phyloP scores from a whole-genome alignment of 1,284 basidiomycete genomes.

The Schizopora paradoxa region DNA sequence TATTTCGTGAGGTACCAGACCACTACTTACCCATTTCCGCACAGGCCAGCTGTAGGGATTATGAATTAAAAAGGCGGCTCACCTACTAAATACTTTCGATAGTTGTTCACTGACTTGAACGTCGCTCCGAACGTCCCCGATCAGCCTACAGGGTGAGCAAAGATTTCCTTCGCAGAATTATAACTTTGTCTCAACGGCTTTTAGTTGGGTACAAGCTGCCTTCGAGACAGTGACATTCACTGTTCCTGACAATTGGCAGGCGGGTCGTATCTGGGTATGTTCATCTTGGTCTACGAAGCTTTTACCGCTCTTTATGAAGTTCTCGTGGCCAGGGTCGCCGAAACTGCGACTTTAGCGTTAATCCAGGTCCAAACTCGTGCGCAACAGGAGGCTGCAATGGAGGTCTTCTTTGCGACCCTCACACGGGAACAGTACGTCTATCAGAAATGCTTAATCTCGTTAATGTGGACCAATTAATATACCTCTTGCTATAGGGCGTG shows the following conservation, averaged over 20 bases:
- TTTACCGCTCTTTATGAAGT: too few species aligned
- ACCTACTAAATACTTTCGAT: constrained; percentile 5
- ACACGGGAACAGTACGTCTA: constrained; percentile 10
- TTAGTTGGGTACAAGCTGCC: constrained; percentile 24
- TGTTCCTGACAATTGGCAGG: constrained; percentile 28
- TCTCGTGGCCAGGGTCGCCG: constrained; percentile 47
- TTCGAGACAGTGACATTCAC: constrained; percentile 20
- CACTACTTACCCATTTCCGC: neutral
- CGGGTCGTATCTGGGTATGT: constrained; percentile 26
- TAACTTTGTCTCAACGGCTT: neutral
- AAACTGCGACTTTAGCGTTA: constrained; percentile 37
- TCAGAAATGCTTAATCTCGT: neutral
- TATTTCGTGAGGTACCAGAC: neutral
- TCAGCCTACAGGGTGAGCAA: constrained; percentile 14
- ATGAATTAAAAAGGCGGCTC: neutral
- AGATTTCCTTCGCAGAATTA: neutral
- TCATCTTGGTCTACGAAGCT: too few species aligned
- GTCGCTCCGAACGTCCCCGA: constrained; percentile 19
- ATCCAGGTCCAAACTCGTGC: constrained; percentile 39
- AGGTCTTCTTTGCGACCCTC: constrained; percentile 36
- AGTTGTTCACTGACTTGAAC: constrained; percentile 22
- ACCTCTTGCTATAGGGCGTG: constrained; percentile 35
- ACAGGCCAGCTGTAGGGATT: constrained; percentile 19
- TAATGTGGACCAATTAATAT: constrained; percentile 7
- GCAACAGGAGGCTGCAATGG: constrained; percentile 42